Percentiles rank a stretch among this genome's conserved stretches.
Evolutionary conservation across 306 rosid species (phyloP).

Genomic region (Cicer yamashitae): DNA sequence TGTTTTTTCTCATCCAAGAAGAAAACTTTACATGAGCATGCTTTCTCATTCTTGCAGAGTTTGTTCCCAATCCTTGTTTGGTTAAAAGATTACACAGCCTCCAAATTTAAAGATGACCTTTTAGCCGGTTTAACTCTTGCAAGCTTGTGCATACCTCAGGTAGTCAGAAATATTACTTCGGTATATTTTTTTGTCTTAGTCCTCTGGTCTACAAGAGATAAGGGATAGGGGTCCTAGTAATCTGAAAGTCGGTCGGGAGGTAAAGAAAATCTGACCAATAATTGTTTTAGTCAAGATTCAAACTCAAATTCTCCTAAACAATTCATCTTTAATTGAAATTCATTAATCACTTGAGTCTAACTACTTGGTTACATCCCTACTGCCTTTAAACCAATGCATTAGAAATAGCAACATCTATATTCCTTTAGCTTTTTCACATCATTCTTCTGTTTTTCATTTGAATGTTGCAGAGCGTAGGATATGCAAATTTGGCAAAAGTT

Average conservation of each 20-base stretch:
- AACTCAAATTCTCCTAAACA: too few relatives aligned
- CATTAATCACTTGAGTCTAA: too few relatives aligned
- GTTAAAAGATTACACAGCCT: slow-evolving; percentile 65
- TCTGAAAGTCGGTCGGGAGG: too few relatives aligned
- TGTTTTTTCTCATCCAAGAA: slow-evolving; percentile 42
- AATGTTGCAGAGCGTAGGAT: slow-evolving; percentile 79
- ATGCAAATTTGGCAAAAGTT: slow-evolving; percentile 81
- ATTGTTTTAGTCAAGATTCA: too few relatives aligned
- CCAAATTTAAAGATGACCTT: slow-evolving; percentile 65
- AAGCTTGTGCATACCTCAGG: slow-evolving; percentile 89
- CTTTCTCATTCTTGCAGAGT: slow-evolving; percentile 40
- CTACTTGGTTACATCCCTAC: too few relatives aligned
- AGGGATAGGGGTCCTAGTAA: too few relatives aligned
- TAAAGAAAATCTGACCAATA: too few relatives aligned
- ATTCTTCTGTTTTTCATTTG: slow-evolving; percentile 11
- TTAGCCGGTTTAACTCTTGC: slow-evolving; percentile 89
- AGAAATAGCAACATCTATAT: background rate
- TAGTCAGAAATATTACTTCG: background rate
- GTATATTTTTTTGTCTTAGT: background rate
- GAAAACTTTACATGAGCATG: slow-evolving; percentile 26
- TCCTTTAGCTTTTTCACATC: background rate
- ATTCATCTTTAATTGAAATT: too few relatives aligned
- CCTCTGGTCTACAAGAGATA: too few relatives aligned
- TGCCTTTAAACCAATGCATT: background rate
- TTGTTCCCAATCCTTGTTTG: slow-evolving; percentile 74